phyloP scores from a whole-genome alignment of 805 yeast genomes.

The Yamadazyma akitaensis region DNA sequence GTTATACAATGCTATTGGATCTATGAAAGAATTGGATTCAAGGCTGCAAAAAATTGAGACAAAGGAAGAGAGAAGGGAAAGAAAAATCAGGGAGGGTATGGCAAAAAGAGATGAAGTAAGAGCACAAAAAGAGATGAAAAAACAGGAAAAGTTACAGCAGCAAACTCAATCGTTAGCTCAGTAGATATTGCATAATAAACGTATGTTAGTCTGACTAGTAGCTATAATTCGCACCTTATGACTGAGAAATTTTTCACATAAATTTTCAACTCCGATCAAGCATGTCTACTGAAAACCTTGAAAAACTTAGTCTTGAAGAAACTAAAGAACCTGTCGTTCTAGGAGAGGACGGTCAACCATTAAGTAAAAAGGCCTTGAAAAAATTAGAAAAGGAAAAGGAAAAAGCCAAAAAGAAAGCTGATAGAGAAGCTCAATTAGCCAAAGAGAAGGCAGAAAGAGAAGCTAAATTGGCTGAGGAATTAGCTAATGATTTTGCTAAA shows the following conservation, averaged over 20 bases:
- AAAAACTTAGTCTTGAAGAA: conserved; percentile 12
- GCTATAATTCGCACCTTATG: not conserved
- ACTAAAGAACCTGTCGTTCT: conserved; percentile 19
- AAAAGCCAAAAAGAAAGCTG: conserved; percentile 90
- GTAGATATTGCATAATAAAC: not conserved
- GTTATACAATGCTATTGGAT: conserved; percentile 42
- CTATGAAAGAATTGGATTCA: conserved; percentile 16
- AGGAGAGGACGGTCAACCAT: conserved; percentile 79
- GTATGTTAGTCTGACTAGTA: not conserved
- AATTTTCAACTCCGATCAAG: conserved; percentile 5
- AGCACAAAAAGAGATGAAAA: conserved; percentile 10
- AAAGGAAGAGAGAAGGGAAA: conserved; percentile 53
- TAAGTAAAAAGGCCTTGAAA: conserved; percentile 91
- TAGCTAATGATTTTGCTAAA: conserved; percentile 81
- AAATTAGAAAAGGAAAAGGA: conserved; percentile 91
- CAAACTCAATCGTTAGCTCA: not conserved
- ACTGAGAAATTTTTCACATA: not conserved
- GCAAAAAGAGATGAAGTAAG: conserved; percentile 28
- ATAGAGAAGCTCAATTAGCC: conserved; percentile 83
- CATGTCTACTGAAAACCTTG: conserved; percentile 21
- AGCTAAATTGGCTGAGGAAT: conserved; percentile 60
- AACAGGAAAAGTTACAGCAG: conserved; percentile 2
- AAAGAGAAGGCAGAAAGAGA: conserved; percentile 81
- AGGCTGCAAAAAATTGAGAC: conserved; percentile 33
- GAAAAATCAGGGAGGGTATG: conserved; percentile 53